A percentile compares a stretch with the other conserved stretches of the same genome.
Evolutionary conservation across 1,284 basidiomycete genomes (phyloP).

Genomic region (Trichosporon inkin): DNA sequence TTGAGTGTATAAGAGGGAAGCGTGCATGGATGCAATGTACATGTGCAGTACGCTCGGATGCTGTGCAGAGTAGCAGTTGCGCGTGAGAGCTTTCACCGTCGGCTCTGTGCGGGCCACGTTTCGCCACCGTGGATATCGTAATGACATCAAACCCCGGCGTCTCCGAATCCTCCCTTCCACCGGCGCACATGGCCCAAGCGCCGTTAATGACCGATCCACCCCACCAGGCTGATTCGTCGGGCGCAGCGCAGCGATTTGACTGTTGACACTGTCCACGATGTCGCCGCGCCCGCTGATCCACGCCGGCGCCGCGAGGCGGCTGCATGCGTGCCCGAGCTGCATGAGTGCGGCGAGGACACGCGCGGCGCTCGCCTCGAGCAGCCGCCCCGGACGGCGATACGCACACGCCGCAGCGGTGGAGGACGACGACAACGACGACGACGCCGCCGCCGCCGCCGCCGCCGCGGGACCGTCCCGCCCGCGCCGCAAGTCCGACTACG

Average conservation of each 20-base stretch:
- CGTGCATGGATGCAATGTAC: no score
- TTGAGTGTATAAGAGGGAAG: no score
- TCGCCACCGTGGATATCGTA: constrained; percentile 1
- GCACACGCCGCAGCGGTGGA: constrained; percentile 5
- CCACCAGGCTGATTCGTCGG: background rate
- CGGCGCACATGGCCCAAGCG: background rate
- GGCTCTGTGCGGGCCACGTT: background rate
- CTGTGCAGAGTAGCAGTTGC: no score
- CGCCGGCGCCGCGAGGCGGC: background rate
- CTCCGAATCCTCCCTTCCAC: background rate
- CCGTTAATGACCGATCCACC: constrained; percentile 1
- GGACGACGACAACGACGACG: background rate
- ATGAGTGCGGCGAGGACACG: background rate
- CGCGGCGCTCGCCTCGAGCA: background rate
- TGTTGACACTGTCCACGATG: background rate
- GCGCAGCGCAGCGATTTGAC: no score
- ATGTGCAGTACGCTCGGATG: no score
- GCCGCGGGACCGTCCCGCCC: constrained; percentile 5
- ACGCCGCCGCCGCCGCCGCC: no score
- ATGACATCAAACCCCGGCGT: constrained; percentile 5
- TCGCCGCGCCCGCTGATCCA: background rate
- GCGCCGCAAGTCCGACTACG: constrained; percentile 23
- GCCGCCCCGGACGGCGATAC: background rate
- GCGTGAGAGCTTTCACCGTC: no score
- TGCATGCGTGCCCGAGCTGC: constrained; percentile 2